phyloP scores from a whole-genome alignment of 2,329 filamentous ascomycete species.

The Neonectria sp. region DNA sequence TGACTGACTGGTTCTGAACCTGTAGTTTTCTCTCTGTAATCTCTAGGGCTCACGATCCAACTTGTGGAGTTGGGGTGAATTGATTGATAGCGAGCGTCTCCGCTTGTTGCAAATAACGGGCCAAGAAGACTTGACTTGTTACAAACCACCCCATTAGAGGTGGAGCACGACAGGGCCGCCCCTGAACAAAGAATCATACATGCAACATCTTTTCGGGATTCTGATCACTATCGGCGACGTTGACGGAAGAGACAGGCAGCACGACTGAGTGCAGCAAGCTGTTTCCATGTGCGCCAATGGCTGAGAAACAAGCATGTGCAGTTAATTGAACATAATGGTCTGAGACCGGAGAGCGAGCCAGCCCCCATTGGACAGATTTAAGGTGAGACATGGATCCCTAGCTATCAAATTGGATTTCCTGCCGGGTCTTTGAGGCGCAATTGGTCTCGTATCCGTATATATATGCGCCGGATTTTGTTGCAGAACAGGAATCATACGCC shows the following conservation, averaged over 20 bases:
- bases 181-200: neutral
- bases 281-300: conserved; percentile 1
- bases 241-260: neutral
- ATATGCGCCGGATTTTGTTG: conserved; percentile 8
- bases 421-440: neutral
- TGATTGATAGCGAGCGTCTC: conserved; percentile 1
- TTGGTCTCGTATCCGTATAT: conserved; percentile 26
- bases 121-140: conserved; percentile 3
- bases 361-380: neutral
- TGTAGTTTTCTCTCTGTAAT: neutral
- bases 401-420: neutral
- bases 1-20: neutral
- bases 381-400: conserved; percentile 5
- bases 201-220: neutral
- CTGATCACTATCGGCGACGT: neutral
- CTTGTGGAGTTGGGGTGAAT: neutral
- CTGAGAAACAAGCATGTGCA: neutral
- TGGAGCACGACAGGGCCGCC: conserved; percentile 2
- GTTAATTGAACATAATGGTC: conserved; percentile 7
- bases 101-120: neutral
- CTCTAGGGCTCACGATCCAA: too few species aligned
- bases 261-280: neutral
- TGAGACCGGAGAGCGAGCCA: neutral
- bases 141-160: neutral
- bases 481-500: neutral